A percentile compares a stretch with the other conserved stretches of the same genome.
Evolutionary conservation across 2,329 filamentous ascomycete genomes (phyloP).

Genomic region (Aureobasidium sp.): DNA sequence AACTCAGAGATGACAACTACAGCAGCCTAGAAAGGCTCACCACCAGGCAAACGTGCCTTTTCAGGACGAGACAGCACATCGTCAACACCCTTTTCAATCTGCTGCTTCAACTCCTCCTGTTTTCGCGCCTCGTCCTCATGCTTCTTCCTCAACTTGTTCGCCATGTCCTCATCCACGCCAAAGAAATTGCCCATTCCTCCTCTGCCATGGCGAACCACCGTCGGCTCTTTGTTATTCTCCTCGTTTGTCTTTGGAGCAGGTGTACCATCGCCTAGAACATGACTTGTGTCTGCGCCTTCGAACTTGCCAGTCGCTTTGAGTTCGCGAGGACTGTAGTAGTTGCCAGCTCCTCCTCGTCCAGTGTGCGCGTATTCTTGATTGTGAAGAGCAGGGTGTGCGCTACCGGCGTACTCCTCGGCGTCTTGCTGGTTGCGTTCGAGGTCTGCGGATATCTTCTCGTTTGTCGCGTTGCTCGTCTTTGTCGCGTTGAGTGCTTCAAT

Average conservation of each 20-base stretch:
- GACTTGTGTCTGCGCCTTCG: slow-evolving; percentile 16
- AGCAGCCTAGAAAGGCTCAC: slow-evolving; percentile 17
- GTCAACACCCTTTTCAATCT: slow-evolving; percentile 34
- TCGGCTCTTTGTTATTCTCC: neutral
- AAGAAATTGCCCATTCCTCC: slow-evolving; percentile 41
- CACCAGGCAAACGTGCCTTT: slow-evolving; percentile 29
- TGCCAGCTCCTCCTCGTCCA: slow-evolving; percentile 38
- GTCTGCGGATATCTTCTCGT: slow-evolving; percentile 25
- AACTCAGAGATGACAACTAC: neutral
- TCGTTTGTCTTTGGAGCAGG: neutral
- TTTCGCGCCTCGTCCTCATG: slow-evolving; percentile 21
- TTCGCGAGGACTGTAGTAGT: slow-evolving; percentile 36
- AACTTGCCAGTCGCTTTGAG: slow-evolving; percentile 32
- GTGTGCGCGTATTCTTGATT: slow-evolving; percentile 34
- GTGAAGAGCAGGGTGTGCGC: slow-evolving; percentile 12
- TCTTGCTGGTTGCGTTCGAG: slow-evolving; percentile 29
- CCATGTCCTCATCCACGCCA: slow-evolving; percentile 26
- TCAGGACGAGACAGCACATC: slow-evolving; percentile 31
- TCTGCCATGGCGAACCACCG: slow-evolving; percentile 22
- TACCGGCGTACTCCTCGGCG: slow-evolving; percentile 15
- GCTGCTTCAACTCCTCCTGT: slow-evolving; percentile 22
- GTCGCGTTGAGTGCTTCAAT: slow-evolving; percentile 21
- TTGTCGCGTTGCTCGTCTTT: slow-evolving; percentile 13
- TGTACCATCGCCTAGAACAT: slow-evolving; percentile 17
- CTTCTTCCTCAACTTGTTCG: slow-evolving; percentile 20